Conservation (phyloP, 2,329 filamentous ascomycete species). For the Aureobasidium musti region DNA sequence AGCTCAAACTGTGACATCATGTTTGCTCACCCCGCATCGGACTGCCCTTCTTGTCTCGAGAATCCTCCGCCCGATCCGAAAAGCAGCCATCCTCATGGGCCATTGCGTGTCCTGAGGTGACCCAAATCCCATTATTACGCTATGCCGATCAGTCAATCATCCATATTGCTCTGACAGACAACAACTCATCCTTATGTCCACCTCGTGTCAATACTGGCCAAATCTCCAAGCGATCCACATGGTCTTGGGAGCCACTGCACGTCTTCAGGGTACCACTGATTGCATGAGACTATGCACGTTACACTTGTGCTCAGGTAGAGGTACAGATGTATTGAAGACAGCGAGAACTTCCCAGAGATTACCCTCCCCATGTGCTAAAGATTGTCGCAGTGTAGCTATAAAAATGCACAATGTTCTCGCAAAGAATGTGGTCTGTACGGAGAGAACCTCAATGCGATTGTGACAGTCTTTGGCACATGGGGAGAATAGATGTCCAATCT, state of each 20-base stretch:
- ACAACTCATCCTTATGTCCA: neutral
- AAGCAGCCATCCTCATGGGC: neutral
- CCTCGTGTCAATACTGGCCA: neutral
- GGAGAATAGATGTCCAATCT: neutral
- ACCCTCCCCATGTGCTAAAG: too few species aligned
- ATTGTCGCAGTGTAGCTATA: too few species aligned
- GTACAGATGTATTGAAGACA: neutral
- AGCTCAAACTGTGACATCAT: neutral
- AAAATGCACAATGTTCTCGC: too few species aligned
- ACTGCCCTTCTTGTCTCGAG: neutral
- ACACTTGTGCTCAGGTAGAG: neutral
- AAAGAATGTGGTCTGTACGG: too few species aligned
- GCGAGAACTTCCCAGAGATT: too few species aligned
- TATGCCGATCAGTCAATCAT: slow-evolving; percentile 15
- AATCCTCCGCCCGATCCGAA: slow-evolving; percentile 13
- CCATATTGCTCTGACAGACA: slow-evolving; percentile 9
- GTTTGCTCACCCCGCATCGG: slow-evolving; percentile 2
- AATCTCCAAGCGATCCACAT: neutral
- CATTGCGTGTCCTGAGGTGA: slow-evolving; percentile 3
- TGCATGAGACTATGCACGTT: neutral
- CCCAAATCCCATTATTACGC: neutral
- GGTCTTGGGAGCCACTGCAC: neutral
- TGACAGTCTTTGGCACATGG: too few species aligned
- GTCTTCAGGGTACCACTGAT: neutral
- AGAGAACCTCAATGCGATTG: too few species aligned